These are phyloP conservation scores for Botryotinia calthae DNA, from an alignment of 2,329 filamentous ascomycete species.

Conservation along the genomic window DNA sequence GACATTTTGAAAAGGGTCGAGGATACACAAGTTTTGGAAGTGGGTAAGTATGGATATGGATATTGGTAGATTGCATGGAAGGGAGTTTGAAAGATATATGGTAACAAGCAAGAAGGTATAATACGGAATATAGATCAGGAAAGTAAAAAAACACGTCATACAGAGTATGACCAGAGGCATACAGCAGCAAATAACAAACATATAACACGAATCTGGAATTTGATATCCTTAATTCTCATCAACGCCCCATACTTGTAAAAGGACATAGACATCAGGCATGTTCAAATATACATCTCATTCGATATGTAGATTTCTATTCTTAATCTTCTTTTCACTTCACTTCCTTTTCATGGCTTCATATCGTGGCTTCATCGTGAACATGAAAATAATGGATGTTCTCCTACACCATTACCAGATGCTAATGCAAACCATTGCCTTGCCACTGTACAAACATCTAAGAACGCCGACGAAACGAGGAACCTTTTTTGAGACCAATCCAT, in stretches of 20 bases:
- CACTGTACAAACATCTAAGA: conserved; percentile 34
- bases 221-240: conserved; percentile 23
- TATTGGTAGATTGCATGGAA: conserved; percentile 2
- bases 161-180: neutral
- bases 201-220: neutral
- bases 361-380: conserved; percentile 14
- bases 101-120: conserved; percentile 11
- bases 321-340: conserved; percentile 9
- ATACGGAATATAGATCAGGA: conserved; percentile 11
- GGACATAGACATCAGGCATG: conserved; percentile 17
- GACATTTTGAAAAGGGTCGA: conserved; percentile 39
- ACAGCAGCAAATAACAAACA: neutral
- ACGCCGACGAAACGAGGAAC: conserved; percentile 30
- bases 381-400: conserved; percentile 25
- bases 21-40: neutral
- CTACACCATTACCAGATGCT: conserved; percentile 38
- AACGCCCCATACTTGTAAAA: neutral
- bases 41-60: conserved; percentile 1
- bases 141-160: conserved; percentile 25
- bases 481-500: conserved; percentile 24
- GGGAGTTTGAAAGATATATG: conserved; percentile 15
- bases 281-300: conserved; percentile 15
- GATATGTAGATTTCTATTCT: conserved; percentile 20
- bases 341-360: conserved; percentile 1
- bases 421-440: conserved; percentile 27